Conservation (phyloP, 345 rosid species). For the Lumnitzera littorea region DNA sequence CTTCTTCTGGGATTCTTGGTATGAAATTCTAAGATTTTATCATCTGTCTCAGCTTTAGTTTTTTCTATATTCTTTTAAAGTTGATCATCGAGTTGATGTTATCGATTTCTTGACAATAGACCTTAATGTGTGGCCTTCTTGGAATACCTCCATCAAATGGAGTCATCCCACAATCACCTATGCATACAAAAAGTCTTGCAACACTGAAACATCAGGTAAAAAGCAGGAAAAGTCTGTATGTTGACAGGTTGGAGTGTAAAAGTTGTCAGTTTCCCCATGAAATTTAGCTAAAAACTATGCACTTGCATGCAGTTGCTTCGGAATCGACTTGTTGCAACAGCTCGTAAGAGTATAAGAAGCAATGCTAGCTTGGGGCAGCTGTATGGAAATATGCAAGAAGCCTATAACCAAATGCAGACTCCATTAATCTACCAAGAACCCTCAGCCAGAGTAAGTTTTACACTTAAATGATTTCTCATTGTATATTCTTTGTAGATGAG, state of each 20-base stretch:
- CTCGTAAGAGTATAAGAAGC: conserved; percentile 50
- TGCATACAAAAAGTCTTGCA: conserved; percentile 82
- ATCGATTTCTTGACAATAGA: conserved; percentile 24
- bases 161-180: conserved; percentile 83
- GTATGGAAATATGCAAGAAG: conserved; percentile 80
- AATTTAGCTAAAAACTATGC: background rate
- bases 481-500: too few relatives aligned
- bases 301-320: conserved; percentile 54
- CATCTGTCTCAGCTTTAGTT: background rate
- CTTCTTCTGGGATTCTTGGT: conserved; percentile 86
- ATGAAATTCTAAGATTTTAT: conserved; percentile 6
- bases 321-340: conserved; percentile 65
- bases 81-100: background rate
- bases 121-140: conserved; percentile 66
- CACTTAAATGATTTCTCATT: background rate
- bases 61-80: background rate
- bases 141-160: conserved; percentile 82
- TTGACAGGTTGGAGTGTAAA: background rate
- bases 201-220: conserved; percentile 82
- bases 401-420: conserved; percentile 80
- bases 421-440: conserved; percentile 66
- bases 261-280: background rate
- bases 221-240: background rate
- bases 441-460: conserved; percentile 20
- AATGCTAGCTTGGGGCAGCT: conserved; percentile 77